Base-by-base conservation (phyloP, 192 early-diverging fungal species). In the Entomortierella parvispora region DNA sequence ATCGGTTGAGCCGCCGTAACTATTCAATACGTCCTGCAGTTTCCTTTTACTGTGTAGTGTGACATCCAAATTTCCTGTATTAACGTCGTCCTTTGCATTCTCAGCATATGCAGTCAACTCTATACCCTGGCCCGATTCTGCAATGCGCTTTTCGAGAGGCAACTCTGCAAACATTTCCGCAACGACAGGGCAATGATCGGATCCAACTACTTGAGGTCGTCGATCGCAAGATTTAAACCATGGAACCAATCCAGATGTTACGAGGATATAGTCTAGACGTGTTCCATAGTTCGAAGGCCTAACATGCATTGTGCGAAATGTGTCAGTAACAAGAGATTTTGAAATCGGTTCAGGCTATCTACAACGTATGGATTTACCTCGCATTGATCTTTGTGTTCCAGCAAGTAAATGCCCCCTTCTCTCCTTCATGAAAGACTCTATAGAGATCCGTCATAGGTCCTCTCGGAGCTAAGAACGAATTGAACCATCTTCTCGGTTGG, bases 131-230 rank as follows among this genome's bases (percentile, higher is more conserved):
- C 25, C 17, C 9, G 61, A 54, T 66, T 68, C 61, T 11, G 55
- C 65, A 33, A 6, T 20, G 25, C 54, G 29, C 26, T 64, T 48
- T 40, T 58, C 47, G 6, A 68, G 40, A 20, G 28, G n/a, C 10
- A 77, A 52, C 22, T 62, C 65, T 14, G 74, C 23, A 46, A 43
- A 63, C 74, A 77, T 63, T 33, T 85, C 84, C 0, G 68, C 77
- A 33, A 82, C 66, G 2, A 94, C 90, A 2, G 92, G 93, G 62
- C 94, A 95, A 68, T 95, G 94, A 75, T 95, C 94, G 17, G 89
- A 91, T 9, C 94, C 94, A 52, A 88, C 70, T 14, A 94, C 68
- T 2, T 86, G 59, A 8, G 87, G 81, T 33, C 87, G 71, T 4
- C 93, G 81, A 47, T 89, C 71, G 25, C 89, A 83, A 23, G 65